A percentile compares a stretch with the other conserved stretches of the same genome.
These are phyloP conservation scores for Kwoniella shivajii DNA, from an alignment of 1,284 basidiomycete genomes.

Conservation along the genomic window DNA sequence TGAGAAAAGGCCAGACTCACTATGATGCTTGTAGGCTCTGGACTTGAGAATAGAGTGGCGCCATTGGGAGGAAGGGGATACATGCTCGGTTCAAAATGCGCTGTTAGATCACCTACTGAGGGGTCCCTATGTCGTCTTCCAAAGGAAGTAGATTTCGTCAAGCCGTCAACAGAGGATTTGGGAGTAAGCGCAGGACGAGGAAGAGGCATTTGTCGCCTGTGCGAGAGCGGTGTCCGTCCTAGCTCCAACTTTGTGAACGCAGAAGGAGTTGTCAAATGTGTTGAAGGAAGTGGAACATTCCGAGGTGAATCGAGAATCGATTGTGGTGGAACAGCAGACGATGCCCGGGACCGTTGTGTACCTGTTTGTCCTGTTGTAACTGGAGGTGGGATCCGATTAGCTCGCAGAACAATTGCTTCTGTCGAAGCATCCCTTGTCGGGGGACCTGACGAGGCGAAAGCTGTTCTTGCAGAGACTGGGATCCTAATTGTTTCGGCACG, in stretches of 20 bases:
- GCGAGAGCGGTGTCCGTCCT: constrained; percentile 5
- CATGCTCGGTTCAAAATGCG: constrained; percentile 32
- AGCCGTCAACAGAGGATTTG: constrained; percentile 10
- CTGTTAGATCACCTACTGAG: constrained; percentile 20
- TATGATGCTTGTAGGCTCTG: background rate
- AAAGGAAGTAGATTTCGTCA: constrained; percentile 3
- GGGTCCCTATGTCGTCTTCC: constrained; percentile 17
- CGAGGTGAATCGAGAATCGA: background rate
- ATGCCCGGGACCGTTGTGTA: background rate
- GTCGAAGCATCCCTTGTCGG: background rate
- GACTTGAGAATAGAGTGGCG: constrained; percentile 2
- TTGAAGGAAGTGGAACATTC: constrained; percentile 1
- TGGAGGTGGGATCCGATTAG: background rate
- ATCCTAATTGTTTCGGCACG: constrained; percentile 1
- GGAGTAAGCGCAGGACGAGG: constrained; percentile 34
- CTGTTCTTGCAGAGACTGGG: constrained; percentile 8
- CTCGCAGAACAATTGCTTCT: constrained; percentile 4
- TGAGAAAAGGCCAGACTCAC: no score
- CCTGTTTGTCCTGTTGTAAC: background rate
- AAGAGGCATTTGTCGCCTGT: constrained; percentile 25
- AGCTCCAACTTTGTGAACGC: background rate
- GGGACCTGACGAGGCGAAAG: background rate
- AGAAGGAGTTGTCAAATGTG: background rate
- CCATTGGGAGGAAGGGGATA: constrained; percentile 33
- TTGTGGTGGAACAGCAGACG: background rate